Evolutionary conservation across 495 filamentous ascomycete genomes (phyloP).

Genomic region (Talaromyces stipitatus): DNA sequence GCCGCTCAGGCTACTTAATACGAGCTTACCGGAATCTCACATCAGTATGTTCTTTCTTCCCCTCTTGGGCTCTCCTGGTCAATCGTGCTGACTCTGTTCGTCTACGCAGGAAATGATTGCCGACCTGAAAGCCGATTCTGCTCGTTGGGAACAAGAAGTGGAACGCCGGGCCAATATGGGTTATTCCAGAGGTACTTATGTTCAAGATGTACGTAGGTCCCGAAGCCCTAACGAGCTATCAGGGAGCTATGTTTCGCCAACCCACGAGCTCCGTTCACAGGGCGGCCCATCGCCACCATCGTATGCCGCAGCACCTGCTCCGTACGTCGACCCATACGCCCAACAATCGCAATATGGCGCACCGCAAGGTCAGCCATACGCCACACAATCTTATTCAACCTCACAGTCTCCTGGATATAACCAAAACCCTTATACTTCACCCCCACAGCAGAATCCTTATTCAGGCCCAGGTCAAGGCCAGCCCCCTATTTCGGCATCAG

Average conservation of each 20-base stretch:
- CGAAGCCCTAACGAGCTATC: conserved; percentile 9
- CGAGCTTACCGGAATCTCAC: conserved; percentile 83
- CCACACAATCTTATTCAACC: conserved; percentile 15
- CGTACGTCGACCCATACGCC: conserved; percentile 17
- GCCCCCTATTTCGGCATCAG: conserved; percentile 29
- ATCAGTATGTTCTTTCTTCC: conserved; percentile 50
- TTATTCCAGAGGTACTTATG: conserved; percentile 39
- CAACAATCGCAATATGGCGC: conserved; percentile 29
- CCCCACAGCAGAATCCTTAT: conserved; percentile 18
- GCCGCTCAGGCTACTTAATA: conserved; percentile 71
- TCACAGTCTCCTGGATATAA: conserved; percentile 2
- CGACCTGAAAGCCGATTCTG: conserved; percentile 76
- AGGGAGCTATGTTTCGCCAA: conserved; percentile 8
- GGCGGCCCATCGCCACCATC: conserved; percentile 8
- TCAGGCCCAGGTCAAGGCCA: conserved; percentile 31
- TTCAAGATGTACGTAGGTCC: conserved; percentile 34
- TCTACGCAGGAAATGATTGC: conserved; percentile 70
- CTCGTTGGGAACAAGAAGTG: conserved; percentile 69
- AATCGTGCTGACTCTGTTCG: conserved; percentile 13
- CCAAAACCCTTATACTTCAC: conserved; percentile 7
- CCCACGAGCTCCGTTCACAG: conserved; percentile 7
- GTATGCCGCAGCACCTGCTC: conserved; percentile 29
- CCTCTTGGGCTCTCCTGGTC: neutral
- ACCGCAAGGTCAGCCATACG: conserved; percentile 28
- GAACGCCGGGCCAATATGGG: conserved; percentile 41